phyloP scores from a whole-genome alignment of 495 filamentous ascomycete genomes.

The Astrocystis sublimbata region DNA sequence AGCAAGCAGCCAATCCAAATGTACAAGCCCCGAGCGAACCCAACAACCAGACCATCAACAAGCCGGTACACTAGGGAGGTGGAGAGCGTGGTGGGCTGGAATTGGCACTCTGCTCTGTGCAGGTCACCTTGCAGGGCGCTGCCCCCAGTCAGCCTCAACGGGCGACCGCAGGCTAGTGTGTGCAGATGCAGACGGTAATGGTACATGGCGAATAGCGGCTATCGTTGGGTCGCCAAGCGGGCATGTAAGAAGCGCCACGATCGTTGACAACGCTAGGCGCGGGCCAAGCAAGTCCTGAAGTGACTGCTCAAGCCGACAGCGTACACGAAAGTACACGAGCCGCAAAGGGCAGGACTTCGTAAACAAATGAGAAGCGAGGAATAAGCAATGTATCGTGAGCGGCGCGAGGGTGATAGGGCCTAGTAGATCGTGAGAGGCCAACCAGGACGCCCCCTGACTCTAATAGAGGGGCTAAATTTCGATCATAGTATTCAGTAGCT shows the following conservation, averaged over 20 bases:
- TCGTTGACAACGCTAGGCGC: constrained; percentile 9
- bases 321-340: constrained; percentile 1
- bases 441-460: not conserved
- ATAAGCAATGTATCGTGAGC: constrained; percentile 10
- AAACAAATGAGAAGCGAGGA: not conserved
- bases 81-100: constrained; percentile 16
- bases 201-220: constrained; percentile 10
- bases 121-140: constrained; percentile 15
- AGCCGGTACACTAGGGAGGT: constrained; percentile 14
- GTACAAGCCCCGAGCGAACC: constrained; percentile 10
- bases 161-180: constrained; percentile 11
- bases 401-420: not conserved
- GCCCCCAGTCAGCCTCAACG: constrained; percentile 20
- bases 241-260: constrained; percentile 8
- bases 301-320: constrained; percentile 14
- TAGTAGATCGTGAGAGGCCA: not conserved
- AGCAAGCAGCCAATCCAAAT: constrained; percentile 10
- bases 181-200: constrained; percentile 4
- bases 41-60: constrained; percentile 12
- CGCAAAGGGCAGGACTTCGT: not conserved
- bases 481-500: constrained; percentile 2
- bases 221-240: constrained; percentile 12
- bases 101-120: constrained; percentile 13
- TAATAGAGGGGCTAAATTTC: not conserved
- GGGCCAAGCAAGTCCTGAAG: constrained; percentile 3